Base-by-base conservation (phyloP, 768 basidiomycete species). In the Pleurotus pulmonarius region DNA sequence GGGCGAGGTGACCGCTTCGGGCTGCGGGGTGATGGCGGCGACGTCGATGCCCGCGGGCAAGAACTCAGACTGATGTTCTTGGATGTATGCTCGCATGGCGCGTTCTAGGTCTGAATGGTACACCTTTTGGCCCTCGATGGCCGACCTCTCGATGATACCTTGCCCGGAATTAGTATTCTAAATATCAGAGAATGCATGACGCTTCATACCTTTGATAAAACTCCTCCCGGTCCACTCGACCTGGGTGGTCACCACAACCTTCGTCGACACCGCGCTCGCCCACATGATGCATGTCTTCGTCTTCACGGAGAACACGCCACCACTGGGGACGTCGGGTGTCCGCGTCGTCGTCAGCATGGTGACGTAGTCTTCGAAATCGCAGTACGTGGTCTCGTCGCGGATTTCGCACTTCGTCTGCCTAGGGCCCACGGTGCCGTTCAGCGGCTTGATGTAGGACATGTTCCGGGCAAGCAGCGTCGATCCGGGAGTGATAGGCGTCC, bases 151-250 rank as follows among this genome's bases (percentile, higher is more conserved):
- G 60, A 98, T 98, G 61, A 99, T 91, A 55, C 92, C 95, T 96
- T 63, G 4, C 25, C 3, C 56, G 6, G 18, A 26, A 20, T 11
- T 12, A 57, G 25, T 0, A 15, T 13, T 29, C 15, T 5, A 5
- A 13, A 15, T n/a, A 44, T 38, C 34, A 26, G n/a, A 3, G 39
- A 7, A 40, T 25, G 39, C 9, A 58, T 75, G 61, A 56, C 8
- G 20, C 15, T n/a, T 16, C 61, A 11, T 39, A 94, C 94, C 89
- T 73, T 92, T 96, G 70, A 99, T 94, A 73, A 98, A 98, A 72
- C 92, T 95, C 63, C 94, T 81, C 44, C 95, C 95, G 0, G 92
- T 92, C 94, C 96, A 99, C 58, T 98, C 95, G 1, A 98, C 92
- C 60, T 89, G 83, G 3, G 90, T 93, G 41, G 92, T 94, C 3